These are phyloP conservation scores for Stagonosporopsis tanaceti DNA, from an alignment of 2,329 filamentous ascomycete species.

Conservation along the genomic window DNA sequence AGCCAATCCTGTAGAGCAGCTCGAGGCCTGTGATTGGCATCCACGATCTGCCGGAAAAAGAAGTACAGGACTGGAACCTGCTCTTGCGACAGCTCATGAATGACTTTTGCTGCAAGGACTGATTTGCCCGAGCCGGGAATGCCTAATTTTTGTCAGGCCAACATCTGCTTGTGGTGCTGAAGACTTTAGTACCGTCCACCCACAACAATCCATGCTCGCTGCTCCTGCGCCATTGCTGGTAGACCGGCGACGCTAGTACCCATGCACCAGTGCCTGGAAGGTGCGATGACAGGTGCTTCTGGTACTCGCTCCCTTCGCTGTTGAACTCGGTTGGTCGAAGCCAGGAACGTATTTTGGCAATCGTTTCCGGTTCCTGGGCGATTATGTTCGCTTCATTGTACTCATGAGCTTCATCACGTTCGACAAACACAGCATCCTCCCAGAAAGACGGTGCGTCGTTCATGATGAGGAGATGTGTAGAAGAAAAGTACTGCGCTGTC, in stretches of 20 bases:
- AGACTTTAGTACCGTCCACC: constrained; percentile 28
- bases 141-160: constrained; percentile 25
- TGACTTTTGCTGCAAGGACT: not conserved
- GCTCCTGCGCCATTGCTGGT: constrained; percentile 19
- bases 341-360: constrained; percentile 26
- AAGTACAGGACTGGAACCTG: constrained; percentile 39
- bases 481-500: not conserved
- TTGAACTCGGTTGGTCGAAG: constrained; percentile 26
- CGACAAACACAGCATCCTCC: constrained; percentile 36
- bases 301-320: constrained; percentile 23
- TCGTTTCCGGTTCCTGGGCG: constrained; percentile 30
- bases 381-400: constrained; percentile 48
- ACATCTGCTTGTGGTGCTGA: not conserved
- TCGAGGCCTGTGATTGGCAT: constrained; percentile 37
- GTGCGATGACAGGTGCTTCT: constrained; percentile 27
- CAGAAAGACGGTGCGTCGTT: not conserved
- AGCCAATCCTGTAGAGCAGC: constrained; percentile 46
- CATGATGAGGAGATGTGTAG: not conserved
- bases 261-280: constrained; percentile 23
- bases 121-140: constrained; percentile 34
- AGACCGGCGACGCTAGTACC: constrained; percentile 15
- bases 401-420: constrained; percentile 41
- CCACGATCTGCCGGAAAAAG: constrained; percentile 52
- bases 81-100: not conserved
- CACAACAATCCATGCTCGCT: constrained; percentile 23